phyloP scores from a whole-genome alignment of 306 rosid genomes.

The Echinosophora koreensis region DNA sequence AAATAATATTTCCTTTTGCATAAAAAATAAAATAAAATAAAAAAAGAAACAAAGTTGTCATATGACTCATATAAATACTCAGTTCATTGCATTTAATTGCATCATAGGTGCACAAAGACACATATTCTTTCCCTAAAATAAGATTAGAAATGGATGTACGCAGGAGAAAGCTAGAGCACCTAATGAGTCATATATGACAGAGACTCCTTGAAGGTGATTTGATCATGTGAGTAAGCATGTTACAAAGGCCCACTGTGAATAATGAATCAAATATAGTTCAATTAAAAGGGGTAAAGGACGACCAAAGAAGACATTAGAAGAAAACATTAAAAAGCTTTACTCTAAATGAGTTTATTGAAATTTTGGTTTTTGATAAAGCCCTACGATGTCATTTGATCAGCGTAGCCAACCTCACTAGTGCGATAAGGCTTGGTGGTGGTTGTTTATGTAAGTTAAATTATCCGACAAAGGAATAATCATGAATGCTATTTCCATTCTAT shows the following conservation, averaged over 20 bases:
- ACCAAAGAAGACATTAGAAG: neutral
- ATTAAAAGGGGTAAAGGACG: slow-evolving; percentile 30
- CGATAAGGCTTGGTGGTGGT: neutral
- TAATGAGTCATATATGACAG: slow-evolving; percentile 10
- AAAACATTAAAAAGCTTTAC: slow-evolving; percentile 12
- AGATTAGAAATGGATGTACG: neutral
- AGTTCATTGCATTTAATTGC: slow-evolving; percentile 37
- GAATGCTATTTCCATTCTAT: slow-evolving; percentile 37
- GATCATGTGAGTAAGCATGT: slow-evolving; percentile 4
- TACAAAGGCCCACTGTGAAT: neutral
- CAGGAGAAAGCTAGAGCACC: slow-evolving; percentile 2
- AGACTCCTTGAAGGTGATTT: neutral
- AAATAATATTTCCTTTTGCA: too few relatives aligned
- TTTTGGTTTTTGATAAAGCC: neutral
- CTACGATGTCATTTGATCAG: neutral
- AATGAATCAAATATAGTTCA: slow-evolving; percentile 16
- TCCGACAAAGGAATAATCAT: slow-evolving; percentile 28
- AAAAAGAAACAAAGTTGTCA: slow-evolving; percentile 21
- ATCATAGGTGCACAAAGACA: neutral
- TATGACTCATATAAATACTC: neutral
- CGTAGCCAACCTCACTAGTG: neutral
- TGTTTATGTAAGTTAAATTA: slow-evolving; percentile 13
- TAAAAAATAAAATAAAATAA: too few relatives aligned
- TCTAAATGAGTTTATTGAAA: slow-evolving; percentile 12
- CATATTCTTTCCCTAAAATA: slow-evolving; percentile 10